These are phyloP conservation scores for Boletus sensibilis DNA, from an alignment of 768 basidiomycete genomes.

Conservation along the genomic window DNA sequence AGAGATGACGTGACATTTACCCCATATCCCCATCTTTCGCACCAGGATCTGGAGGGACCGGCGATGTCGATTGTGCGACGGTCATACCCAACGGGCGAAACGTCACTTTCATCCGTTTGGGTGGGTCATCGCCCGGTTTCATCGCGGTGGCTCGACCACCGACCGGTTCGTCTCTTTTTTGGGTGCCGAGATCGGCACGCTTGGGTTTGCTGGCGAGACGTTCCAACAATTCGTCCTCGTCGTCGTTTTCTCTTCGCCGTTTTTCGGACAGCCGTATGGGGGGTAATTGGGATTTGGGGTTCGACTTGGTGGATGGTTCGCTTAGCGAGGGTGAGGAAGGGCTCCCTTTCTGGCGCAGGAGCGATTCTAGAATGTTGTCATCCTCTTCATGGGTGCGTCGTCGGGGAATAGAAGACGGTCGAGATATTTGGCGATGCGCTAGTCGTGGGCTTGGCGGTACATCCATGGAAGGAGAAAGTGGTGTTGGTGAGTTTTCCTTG, in stretches of 20 bases:
- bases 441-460: constrained; percentile 39
- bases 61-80: constrained; percentile 35
- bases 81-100: constrained; percentile 42
- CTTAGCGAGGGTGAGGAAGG: constrained; percentile 39
- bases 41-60: constrained; percentile 58
- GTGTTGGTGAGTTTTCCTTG: constrained; percentile 22
- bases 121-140: constrained; percentile 42
- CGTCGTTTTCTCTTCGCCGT: constrained; percentile 68
- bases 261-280: constrained; percentile 64
- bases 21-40: constrained; percentile 77
- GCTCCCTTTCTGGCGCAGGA: constrained; percentile 39
- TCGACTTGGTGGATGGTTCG: constrained; percentile 29
- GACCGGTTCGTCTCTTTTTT: constrained; percentile 38
- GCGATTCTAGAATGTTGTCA: constrained; percentile 52
- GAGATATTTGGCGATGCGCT: constrained; percentile 38
- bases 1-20: constrained; percentile 31
- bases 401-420: constrained; percentile 44
- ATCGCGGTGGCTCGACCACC: constrained; percentile 21
- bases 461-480: constrained; percentile 35
- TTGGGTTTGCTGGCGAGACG: constrained; percentile 59
- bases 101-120: constrained; percentile 75
- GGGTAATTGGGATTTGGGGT: constrained; percentile 35
- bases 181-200: constrained; percentile 48
- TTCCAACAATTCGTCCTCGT: constrained; percentile 64
- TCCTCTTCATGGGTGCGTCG: constrained; percentile 51